Base-by-base conservation (phyloP, 108 stramenopile species). In the Stephanodiscus triporus region DNA sequence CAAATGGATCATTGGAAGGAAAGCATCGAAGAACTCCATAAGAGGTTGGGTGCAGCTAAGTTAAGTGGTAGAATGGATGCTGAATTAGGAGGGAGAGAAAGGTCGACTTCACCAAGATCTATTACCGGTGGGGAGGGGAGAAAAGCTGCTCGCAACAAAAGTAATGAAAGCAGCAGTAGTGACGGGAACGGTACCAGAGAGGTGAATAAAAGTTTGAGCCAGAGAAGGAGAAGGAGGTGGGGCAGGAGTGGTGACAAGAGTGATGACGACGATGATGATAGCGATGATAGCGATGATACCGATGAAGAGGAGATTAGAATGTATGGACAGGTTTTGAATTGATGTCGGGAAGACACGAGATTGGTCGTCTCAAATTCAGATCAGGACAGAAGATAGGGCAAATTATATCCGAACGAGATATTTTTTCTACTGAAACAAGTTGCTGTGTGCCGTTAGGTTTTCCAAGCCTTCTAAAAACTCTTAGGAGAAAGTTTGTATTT, bases 1-100 rank as follows among this genome's bases (percentile, higher is more conserved):
- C 66, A 75, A 68, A 67, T 75, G 66, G 24, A 47, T 49, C 49
- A 57, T 51, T 75, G 75, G 75, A 75, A 75, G 58, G 59, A 66
- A 32, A 75, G 66, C 29, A 57, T 66, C 57, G 49, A 61, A 48
- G 73, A 57, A 27, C 62, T 55, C 17, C 36, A 24, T 6, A 73
- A 56, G 22, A 38, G 63, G 23, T 45, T 73, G 54, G 51, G 42
- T 32, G 49, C 11, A 24, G 73, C 73, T 30, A 75, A 77, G 51
- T 54, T 61, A 37, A 66, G 72, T 58, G 76, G 76, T 2, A 51
- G 38, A 40, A 26, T 69, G 37, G 49, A 69, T 57, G 68, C 68
- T 14, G 68, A 57, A 23, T 69, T 69, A 37, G 23, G 6, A 19
- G 48, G n/a, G 48, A 49, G 5, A 34, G 32, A 5, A 34, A 34